These are phyloP conservation scores for Heliosperma pusillum DNA, from an alignment of 148 eudicot species.

Conservation along the genomic window DNA sequence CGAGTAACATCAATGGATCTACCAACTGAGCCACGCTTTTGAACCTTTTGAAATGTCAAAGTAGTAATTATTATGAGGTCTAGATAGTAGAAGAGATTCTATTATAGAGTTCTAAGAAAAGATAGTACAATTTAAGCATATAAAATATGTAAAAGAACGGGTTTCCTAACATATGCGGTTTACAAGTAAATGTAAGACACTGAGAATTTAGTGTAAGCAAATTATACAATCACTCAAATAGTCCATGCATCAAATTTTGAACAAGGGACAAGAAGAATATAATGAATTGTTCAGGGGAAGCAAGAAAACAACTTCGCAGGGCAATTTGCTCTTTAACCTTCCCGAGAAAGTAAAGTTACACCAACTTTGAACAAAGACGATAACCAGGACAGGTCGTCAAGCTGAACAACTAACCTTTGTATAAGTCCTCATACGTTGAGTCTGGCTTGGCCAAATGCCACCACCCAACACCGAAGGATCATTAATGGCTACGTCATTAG, in stretches of 20 bases:
- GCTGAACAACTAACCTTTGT: constrained; percentile 64
- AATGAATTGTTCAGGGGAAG: background rate
- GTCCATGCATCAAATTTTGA: background rate
- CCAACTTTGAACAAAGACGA: background rate
- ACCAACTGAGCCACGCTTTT: constrained; percentile 96
- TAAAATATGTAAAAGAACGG: background rate
- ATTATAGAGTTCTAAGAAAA: background rate
- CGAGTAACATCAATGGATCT: constrained; percentile 93
- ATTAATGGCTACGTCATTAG: constrained; percentile 59
- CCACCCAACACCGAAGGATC: constrained; percentile 60
- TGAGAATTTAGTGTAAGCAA: background rate
- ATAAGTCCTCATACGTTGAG: constrained; percentile 88
- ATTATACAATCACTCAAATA: background rate
- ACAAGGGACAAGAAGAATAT: background rate
- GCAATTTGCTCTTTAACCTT: background rate
- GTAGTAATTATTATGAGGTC: background rate
- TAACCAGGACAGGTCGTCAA: background rate
- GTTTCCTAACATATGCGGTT: background rate
- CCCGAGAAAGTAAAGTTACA: background rate
- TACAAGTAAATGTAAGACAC: background rate
- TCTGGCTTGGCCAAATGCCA: constrained; percentile 74
- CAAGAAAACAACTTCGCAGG: background rate
- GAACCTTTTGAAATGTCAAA: constrained; percentile 50
- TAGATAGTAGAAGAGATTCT: background rate
- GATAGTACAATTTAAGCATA: no score